Evolutionary conservation across 192 early-diverging fungal genomes (phyloP), one percentile per base, ranked within the genome.

Genomic region (Rhizoclosmatium sp.): DNA sequence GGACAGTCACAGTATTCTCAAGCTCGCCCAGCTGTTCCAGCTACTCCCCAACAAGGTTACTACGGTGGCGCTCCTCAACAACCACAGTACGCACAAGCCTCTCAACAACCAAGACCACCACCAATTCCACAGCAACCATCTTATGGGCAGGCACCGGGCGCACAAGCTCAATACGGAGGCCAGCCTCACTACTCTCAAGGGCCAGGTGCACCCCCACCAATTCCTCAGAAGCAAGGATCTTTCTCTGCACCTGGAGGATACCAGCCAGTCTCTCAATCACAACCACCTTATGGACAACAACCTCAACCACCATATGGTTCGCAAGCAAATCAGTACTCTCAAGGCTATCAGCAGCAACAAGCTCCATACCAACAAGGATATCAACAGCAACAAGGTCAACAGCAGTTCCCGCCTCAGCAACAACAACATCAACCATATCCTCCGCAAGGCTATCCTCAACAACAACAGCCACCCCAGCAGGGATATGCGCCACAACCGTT

Each of bases 291-390:
- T 21, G 21, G 39, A 62, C 60, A 62, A 60, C 76, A 23, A 51
- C 82, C 60, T 58, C 75, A 3, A 5, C 71, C 51, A 42, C 81
- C 46, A 3, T 66, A 75, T 23, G 71, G 21, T 66, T n/a, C 69
- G 40, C 56, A 47, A 4, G 49, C 74, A 39, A 76, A 64, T 5
- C 82, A 73, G 39, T 67, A 72, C 14, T 60, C 21, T 60, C 58
- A 48, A 60, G 74, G 42, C 45, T 83, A 80, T 41, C 76, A 51
- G 75, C 80, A 81, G 69, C 81, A 86, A 65, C 83, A 80, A 59
- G 54, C 54, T 9, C 54, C 54, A 9, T n/a, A 62, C 21, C 60
- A 62, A 9, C 39, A 62, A 7, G 23, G 60, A 23, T 7, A 12
- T 54, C 9, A 19, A 21, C 14, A 19, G 60, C 60, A 62, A 7